These are phyloP conservation scores for Diutina pseudorugosa DNA, from an alignment of 1,139 yeast genomes.

Conservation along the genomic window DNA sequence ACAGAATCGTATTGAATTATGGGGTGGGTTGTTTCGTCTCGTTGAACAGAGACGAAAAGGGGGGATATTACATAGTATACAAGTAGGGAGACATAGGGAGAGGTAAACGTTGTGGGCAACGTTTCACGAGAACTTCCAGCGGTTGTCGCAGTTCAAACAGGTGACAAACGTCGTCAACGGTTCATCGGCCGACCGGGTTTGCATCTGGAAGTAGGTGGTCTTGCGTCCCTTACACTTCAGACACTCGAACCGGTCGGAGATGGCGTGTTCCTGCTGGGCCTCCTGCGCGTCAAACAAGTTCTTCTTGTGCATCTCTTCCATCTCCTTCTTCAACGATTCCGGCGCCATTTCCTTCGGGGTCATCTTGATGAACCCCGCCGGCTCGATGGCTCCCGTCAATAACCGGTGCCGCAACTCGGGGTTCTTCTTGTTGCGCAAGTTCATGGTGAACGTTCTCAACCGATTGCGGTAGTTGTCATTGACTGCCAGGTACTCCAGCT, in stretches of 20 bases:
- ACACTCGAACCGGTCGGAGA: conserved; percentile 92
- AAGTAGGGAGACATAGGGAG: neutral
- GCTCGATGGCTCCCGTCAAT: conserved; percentile 48
- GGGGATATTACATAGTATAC: neutral
- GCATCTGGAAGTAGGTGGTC: conserved; percentile 95
- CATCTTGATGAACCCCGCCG: conserved; percentile 64
- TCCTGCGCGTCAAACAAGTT: conserved; percentile 96
- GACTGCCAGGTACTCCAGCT: conserved; percentile 43
- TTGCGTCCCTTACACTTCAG: conserved; percentile 96
- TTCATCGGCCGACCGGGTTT: conserved; percentile 97
- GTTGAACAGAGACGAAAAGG: too few relatives aligned
- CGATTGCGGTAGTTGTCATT: conserved; percentile 60
- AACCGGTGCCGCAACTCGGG: conserved; percentile 70
- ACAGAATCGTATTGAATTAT: too few relatives aligned
- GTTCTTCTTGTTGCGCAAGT: conserved; percentile 79
- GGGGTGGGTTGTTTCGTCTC: too few relatives aligned
- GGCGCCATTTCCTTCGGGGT: conserved; percentile 92
- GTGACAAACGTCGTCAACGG: conserved; percentile 97
- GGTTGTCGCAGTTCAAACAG: conserved; percentile 92
- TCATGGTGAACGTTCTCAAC: conserved; percentile 72
- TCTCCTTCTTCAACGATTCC: conserved; percentile 70
- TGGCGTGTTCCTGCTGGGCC: conserved; percentile 93
- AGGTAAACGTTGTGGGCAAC: too few relatives aligned
- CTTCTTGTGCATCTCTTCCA: conserved; percentile 75
- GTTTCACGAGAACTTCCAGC: conserved; percentile 89